Conservation (phyloP, 768 basidiomycete genomes). For the Kwoniella heveanensis region DNA sequence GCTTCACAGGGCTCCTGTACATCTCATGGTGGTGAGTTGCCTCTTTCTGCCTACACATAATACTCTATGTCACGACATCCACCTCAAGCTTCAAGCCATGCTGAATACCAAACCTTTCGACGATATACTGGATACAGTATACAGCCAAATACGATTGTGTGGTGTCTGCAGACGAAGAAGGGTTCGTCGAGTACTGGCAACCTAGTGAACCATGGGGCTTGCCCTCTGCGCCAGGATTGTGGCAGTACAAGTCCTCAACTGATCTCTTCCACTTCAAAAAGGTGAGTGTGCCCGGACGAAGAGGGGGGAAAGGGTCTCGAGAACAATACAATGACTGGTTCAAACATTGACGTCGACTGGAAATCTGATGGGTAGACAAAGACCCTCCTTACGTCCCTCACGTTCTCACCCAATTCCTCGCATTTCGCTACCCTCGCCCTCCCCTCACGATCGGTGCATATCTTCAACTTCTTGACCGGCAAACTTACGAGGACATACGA, state of each 20-base stretch:
- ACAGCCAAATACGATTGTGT: conserved; percentile 87
- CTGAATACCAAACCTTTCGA: not conserved
- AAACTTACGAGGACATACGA: conserved; percentile 92
- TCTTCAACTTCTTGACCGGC: conserved; percentile 87
- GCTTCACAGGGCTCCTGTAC: conserved; percentile 85
- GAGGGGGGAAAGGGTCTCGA: no score
- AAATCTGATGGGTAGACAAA: conserved; percentile 66
- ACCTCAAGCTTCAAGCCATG: no score
- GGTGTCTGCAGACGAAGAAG: conserved; percentile 88
- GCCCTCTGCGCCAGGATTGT: conserved; percentile 76
- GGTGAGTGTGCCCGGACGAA: conserved; percentile 63
- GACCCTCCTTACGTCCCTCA: conserved; percentile 86
- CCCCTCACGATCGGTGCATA: conserved; percentile 88
- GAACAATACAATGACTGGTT: not conserved
- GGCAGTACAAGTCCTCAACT: conserved; percentile 87
- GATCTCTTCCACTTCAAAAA: conserved; percentile 99
- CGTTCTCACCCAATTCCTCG: conserved; percentile 82
- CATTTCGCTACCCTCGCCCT: conserved; percentile 88
- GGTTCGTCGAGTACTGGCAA: conserved; percentile 96
- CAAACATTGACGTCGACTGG: not conserved
- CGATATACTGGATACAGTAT: conserved; percentile 63
- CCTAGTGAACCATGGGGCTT: conserved; percentile 83
- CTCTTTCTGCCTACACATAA: not conserved
- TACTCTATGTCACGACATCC: not conserved
- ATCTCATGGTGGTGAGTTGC: conserved; percentile 77